Base-by-base conservation (phyloP, 495 filamentous ascomycete genomes). In the Penicillium diatomitis region DNA sequence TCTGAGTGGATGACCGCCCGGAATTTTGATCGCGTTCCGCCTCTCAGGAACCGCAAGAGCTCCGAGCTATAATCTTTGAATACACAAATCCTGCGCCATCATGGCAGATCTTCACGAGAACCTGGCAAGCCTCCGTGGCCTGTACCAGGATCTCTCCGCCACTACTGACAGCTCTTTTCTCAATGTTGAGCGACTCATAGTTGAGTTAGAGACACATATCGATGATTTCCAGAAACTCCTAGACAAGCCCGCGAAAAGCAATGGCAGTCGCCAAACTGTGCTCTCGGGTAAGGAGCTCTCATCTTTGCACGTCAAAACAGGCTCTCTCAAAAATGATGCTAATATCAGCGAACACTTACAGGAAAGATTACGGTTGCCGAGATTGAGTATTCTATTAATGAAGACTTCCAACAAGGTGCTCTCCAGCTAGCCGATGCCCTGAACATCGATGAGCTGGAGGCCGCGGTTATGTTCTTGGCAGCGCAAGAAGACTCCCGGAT, bases 371-470 rank as follows among this genome's bases (percentile, higher is more conserved):
- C 68, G 11, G 60, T 92, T 49, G 75, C 78, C 54, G 83, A 83
- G 49, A 75, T 76, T 6, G 81, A 90, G 56, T 96, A 88, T 62
- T 56, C 76, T n/a, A 69, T 97, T 62, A 96, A 95, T 61, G 73
- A 83, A 37, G 82, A 91, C 56, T 97, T 97, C 64, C 77, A 88
- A 63, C 82, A 94, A 64, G 77, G 81, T 47, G 75, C 83, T 33
- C 72, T 90, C 11, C 76, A 86, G 60, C 67, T 97, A 35, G 87
- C 90, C 44, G 91, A 97, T 68, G 83, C 83, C 28, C 73, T 96
- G 46, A 79, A 95, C 54, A 74, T 99, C 30, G 91, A 99, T 66
- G 92, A 99, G 65, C 54, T 95, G 42, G 73, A 89, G 59, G 84
- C 94, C 20, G 87, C 90, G 5, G 64, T 74, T 41, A 69, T 95